phyloP scores from a whole-genome alignment of 2,329 filamentous ascomycete species.

The Penicillium sp. region DNA sequence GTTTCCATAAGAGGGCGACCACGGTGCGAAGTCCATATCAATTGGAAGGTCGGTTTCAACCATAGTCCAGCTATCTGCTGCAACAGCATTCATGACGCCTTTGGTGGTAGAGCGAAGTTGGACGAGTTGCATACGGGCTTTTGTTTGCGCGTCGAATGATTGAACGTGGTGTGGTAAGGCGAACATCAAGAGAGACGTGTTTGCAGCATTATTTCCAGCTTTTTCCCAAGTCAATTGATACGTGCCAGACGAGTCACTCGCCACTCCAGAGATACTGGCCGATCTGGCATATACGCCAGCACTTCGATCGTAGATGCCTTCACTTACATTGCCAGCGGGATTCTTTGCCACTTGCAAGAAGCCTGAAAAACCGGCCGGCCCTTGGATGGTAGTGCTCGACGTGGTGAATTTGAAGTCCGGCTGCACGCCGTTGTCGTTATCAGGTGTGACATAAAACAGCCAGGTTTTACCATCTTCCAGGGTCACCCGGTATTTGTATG shows the following conservation, averaged over 20 bases:
- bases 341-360: constrained; percentile 80
- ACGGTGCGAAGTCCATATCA: constrained; percentile 74
- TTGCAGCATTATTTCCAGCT: constrained; percentile 56
- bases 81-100: constrained; percentile 69
- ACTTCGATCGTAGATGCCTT: constrained; percentile 69
- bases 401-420: constrained; percentile 62
- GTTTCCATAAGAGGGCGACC: constrained; percentile 53
- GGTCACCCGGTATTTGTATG: constrained; percentile 71
- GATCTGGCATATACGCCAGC: constrained; percentile 70
- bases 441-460: constrained; percentile 71
- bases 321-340: constrained; percentile 53
- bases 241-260: constrained; percentile 54
- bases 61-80: constrained; percentile 73
- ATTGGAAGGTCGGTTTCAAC: constrained; percentile 68
- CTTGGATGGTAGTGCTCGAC: constrained; percentile 62
- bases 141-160: constrained; percentile 63
- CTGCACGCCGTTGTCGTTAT: constrained; percentile 48
- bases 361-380: constrained; percentile 67
- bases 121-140: constrained; percentile 49
- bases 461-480: constrained; percentile 71
- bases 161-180: constrained; percentile 80
- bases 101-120: constrained; percentile 79
- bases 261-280: constrained; percentile 60
- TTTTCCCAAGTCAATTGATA: constrained; percentile 76
- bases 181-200: constrained; percentile 69